phyloP scores from a whole-genome alignment of 148 eudicot genomes.

The Diospyros lotus region DNA sequence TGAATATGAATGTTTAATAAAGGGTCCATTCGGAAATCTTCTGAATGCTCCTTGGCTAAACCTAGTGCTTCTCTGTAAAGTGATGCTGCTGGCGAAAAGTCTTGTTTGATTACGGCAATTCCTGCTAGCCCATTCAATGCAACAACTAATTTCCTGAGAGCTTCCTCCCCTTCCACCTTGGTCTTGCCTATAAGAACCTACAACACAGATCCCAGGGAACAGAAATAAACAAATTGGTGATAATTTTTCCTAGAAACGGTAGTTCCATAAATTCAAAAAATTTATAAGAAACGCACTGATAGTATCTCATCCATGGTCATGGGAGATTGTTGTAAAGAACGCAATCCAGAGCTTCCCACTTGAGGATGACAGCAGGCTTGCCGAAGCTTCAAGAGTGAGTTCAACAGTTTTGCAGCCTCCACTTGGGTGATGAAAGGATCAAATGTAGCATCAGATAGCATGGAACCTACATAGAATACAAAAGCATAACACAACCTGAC shows the following conservation, averaged over 20 bases:
- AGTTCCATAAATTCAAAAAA: conserved; percentile 1
- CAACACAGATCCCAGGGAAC: conserved; percentile 10
- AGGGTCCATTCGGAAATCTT: conserved; percentile 87
- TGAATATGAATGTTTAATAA: conserved; percentile 78
- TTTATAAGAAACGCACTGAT: conserved; percentile 41
- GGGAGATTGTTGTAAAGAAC: conserved; percentile 83
- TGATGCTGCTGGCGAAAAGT: conserved; percentile 53
- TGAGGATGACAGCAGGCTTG: conserved; percentile 99
- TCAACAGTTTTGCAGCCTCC: conserved; percentile 87
- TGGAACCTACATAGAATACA: conserved; percentile 33
- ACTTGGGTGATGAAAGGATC: conserved; percentile 56
- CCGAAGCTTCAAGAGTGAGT: conserved; percentile 93
- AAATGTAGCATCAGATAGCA: conserved; percentile 32
- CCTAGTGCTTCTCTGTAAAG: conserved; percentile 76
- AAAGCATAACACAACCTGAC: conserved; percentile 13
- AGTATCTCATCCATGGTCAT: conserved; percentile 98
- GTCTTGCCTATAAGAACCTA: conserved; percentile 93
- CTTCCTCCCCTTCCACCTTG: conserved; percentile 94
- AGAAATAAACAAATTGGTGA: conserved; percentile 10
- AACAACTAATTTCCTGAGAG: conserved; percentile 71
- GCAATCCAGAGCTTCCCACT: conserved; percentile 94
- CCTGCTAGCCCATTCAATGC: conserved; percentile 96
- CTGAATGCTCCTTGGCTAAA: conserved; percentile 62
- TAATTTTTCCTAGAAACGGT: not conserved
- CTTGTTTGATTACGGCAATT: conserved; percentile 71